Evolutionary conservation across 495 filamentous ascomycete species (phyloP), one percentile per base, ranked within the genome.

Genomic region (Ascodesmis nigricans): DNA sequence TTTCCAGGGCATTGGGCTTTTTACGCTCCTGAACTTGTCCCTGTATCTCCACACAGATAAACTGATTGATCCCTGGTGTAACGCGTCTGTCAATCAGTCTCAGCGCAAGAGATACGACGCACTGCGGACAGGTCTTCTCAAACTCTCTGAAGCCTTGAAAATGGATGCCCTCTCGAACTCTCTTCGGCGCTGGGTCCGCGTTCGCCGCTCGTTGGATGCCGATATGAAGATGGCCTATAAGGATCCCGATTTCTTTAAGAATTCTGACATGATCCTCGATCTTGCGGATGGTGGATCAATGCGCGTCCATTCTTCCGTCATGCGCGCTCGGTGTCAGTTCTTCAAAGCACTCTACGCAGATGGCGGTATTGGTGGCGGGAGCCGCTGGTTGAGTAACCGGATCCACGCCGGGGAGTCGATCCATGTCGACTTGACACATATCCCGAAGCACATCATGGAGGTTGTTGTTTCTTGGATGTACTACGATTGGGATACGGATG

Each of bases 331-430:
- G 47, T 92, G 81, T 40, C 83, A 81, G 0, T 97, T 92, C 60
- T 97, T 97, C 45, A 61, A 80, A 41, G 75, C 78, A 3, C 60
- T 97, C 14, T 93, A 92, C 57, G n/a, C n/a, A n/a, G n/a, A n/a
- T n/a, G n/a, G n/a, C n/a, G 58, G 76, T 38, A 87, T 90, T 13
- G 73, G 78, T 28, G 76, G 87, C 10, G 64, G 64, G 22, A 87
- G 87, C 1, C 63, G 62, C 35, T 97, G 87, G 87, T 63, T 68
- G 23, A 62, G 62, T 13, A 68, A 84, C 26, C 68, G 71, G n/a
- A 44, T 55, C 11, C 42, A 57, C n/a, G 50, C 61, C n/a, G 60
- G 65, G 1, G 55, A 56, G 2, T 53, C 52, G 21, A 55, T 91
- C 40, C 65, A 63, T 35, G 73, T 97, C 29, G 80, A 97, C 41